A percentile compares a stretch with the other conserved stretches of the same genome.
phyloP scores from a whole-genome alignment of 495 filamentous ascomycete genomes.

The Penicillium riverlandense region DNA sequence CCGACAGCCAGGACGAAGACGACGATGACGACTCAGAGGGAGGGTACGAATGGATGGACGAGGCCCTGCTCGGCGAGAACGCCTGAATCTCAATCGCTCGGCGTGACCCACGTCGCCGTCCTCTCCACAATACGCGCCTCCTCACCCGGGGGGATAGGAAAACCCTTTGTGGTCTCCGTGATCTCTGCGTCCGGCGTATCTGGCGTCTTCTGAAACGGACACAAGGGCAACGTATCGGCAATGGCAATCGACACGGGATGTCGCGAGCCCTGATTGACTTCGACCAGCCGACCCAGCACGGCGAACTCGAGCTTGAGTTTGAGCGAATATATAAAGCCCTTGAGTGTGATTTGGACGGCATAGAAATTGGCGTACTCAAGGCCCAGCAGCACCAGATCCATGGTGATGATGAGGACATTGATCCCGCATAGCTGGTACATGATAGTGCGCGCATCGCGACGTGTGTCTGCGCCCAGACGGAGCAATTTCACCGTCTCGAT shows the following conservation, averaged over 20 bases:
- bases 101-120: constrained; percentile 6
- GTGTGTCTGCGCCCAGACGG: constrained; percentile 31
- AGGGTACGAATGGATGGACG: constrained; percentile 28
- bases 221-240: constrained; percentile 21
- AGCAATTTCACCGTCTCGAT: constrained; percentile 46
- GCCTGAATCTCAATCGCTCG: constrained; percentile 8
- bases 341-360: constrained; percentile 47
- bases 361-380: constrained; percentile 47
- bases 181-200: constrained; percentile 6
- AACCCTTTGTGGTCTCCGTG: constrained; percentile 5
- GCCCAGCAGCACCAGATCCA: constrained; percentile 42
- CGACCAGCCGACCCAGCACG: constrained; percentile 47
- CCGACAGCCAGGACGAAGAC: constrained; percentile 45
- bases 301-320: constrained; percentile 60
- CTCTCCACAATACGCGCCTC: constrained; percentile 8
- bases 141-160: constrained; percentile 6
- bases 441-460: constrained; percentile 33
- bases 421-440: constrained; percentile 50
- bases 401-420: constrained; percentile 43
- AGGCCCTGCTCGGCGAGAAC: constrained; percentile 1
- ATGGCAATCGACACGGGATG: constrained; percentile 20
- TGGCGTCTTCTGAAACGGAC: constrained; percentile 9
- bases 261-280: constrained; percentile 28
- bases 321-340: constrained; percentile 54
- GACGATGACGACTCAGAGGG: constrained; percentile 41